Base-by-base conservation (phyloP, 805 yeast genomes). In the Myxozyma lipomycoides region DNA sequence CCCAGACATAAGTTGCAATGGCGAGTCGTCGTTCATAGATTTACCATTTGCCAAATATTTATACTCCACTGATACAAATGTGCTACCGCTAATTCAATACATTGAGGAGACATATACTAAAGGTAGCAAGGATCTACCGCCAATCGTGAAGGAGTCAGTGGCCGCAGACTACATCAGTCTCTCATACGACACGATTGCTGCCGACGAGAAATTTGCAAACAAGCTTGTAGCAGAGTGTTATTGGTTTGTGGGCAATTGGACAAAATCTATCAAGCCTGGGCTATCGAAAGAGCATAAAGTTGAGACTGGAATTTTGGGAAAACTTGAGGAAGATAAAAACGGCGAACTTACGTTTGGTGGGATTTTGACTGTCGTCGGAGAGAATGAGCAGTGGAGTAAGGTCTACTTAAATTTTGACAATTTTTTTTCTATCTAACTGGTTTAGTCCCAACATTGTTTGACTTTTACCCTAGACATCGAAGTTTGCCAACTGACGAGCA, bases 301-400 rank as follows among this genome's bases (percentile, higher is more conserved):
- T 18, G 59, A 55, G 38, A 55, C 47, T 9, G 59, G 59, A 21
- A 18, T 55, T 17, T 26, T 55, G 10, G 56, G 54, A 19, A 46
- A 43, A 35, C 15, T 55, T 15, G 38, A 32, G 4, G 59, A 55
- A 21, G 49, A 48, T 19, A 34, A 43, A 3, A 49, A 52, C 22
- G 58, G 54, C 1, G 59, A 55, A 6, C 24, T 45, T 43, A 48
- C 59, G 21, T 52, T 52, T 40, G 59, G 58, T 21, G 59, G 59
- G 18, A 55, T 55, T 12, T 15, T 55, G n/a, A 51, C 59, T 4
- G 58, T 52, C 19, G 37, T 55, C 7, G 59, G 59, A n/a, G 59
- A 55, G 18, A 48, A 48, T 25, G 46, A 38, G 24, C 59, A 55
- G 46, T 55, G 56, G 28, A 52, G 55, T 51, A 42, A 28, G 51